These are phyloP conservation scores for Colletotrichum sublineola DNA, from an alignment of 2,329 filamentous ascomycete genomes.

Conservation along the genomic window DNA sequence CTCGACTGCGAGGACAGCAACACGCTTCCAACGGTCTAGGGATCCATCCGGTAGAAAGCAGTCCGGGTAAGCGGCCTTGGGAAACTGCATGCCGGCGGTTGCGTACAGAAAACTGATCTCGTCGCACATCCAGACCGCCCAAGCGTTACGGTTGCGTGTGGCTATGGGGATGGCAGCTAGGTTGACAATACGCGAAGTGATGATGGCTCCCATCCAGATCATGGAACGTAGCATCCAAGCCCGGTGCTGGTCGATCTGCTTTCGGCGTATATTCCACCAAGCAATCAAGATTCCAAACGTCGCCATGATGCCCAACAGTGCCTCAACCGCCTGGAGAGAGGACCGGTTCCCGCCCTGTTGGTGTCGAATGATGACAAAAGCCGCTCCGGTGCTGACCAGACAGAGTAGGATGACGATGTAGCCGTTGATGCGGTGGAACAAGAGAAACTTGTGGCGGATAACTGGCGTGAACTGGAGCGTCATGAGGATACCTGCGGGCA, in stretches of 20 bases:
- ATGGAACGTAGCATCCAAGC: conserved; percentile 73
- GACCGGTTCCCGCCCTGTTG: conserved; percentile 62
- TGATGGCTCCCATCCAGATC: conserved; percentile 56
- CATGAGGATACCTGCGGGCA: conserved; percentile 59
- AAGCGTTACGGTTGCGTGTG: neutral
- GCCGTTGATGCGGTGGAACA: conserved; percentile 72
- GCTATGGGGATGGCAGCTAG: neutral
- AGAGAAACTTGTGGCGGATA: conserved; percentile 60
- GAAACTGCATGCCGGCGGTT: conserved; percentile 3
- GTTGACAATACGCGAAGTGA: conserved; percentile 5
- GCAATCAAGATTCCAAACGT: conserved; percentile 59
- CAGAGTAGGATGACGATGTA: conserved; percentile 66
- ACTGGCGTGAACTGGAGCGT: conserved; percentile 63
- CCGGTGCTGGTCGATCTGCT: conserved; percentile 73
- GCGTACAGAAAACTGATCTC: conserved; percentile 1
- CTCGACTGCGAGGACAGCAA: conserved; percentile 5
- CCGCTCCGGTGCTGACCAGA: conserved; percentile 59
- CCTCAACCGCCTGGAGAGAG: conserved; percentile 58
- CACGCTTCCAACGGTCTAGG: conserved; percentile 9
- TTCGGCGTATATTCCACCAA: conserved; percentile 67
- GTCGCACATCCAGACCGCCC: conserved; percentile 8
- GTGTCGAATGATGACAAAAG: conserved; percentile 64
- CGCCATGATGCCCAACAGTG: conserved; percentile 59
- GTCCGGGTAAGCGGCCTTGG: neutral
- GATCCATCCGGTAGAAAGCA: neutral